Percentiles rank a stretch among this genome's conserved stretches.
Conservation (phyloP, 352 stramenopile species). For the Phytopythium helicoides region DNA sequence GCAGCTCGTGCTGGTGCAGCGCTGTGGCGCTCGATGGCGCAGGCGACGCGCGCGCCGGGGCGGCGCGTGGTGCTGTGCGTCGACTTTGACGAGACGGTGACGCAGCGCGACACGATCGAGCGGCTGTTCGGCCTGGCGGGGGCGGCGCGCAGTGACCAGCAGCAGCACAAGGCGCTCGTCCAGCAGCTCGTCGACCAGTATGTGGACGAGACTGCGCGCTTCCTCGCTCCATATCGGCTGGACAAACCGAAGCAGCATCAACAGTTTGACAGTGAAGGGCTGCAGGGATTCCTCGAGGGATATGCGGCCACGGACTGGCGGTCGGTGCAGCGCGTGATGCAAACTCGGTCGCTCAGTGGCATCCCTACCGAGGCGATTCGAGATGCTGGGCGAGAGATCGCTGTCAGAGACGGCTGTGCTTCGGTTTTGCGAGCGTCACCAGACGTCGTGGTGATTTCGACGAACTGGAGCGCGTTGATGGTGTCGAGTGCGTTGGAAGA, state of each 20-base stretch:
- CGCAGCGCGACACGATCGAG: conserved; percentile 46
- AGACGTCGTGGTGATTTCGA: conserved; percentile 45
- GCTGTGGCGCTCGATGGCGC: too few relatives aligned
- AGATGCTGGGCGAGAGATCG: conserved; percentile 8
- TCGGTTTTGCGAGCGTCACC: conserved; percentile 22
- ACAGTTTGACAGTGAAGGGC: conserved; percentile 27
- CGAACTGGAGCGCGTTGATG: conserved; percentile 63
- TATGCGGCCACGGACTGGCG: conserved; percentile 43
- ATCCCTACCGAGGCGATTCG: conserved; percentile 21
- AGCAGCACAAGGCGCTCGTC: conserved; percentile 16
- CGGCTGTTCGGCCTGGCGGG: conserved; percentile 45
- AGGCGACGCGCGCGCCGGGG: too few relatives aligned
- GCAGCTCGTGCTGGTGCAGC: too few relatives aligned
- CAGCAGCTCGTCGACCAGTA: conserved; percentile 38
- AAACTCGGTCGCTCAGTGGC: conserved; percentile 24
- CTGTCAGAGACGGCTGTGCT: conserved; percentile 26
- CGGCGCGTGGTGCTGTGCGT: conserved; percentile 20
- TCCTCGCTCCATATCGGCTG: conserved; percentile 10
- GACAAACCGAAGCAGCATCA: background rate
- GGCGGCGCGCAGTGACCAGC: background rate
- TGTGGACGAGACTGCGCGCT: conserved; percentile 16
- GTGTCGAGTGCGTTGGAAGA: conserved; percentile 27
- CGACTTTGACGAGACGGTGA: conserved; percentile 81
- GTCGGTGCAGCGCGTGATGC: conserved; percentile 47
- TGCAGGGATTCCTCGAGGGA: conserved; percentile 38